Conservation (phyloP, 257 asterid species). For the Nicotiana paniculata region DNA sequence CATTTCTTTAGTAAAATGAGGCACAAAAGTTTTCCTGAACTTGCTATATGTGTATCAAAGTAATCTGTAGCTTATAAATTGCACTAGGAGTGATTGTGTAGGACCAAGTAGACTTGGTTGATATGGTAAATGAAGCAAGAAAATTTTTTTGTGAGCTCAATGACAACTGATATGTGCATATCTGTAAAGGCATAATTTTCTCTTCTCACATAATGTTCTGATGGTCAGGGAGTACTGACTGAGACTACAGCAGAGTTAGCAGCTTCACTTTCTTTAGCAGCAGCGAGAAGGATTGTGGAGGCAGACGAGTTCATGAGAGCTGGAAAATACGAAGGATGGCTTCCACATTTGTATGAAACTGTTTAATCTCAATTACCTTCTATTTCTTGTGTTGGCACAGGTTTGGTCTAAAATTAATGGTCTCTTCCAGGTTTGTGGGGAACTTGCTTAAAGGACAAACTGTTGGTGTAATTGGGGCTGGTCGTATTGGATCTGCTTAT, state of each 20-base stretch:
- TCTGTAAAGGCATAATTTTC: neutral
- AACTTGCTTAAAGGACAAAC: slow-evolving; percentile 97
- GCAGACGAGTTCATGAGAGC: slow-evolving; percentile 97
- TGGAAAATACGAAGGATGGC: slow-evolving; percentile 97
- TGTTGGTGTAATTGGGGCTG: slow-evolving; percentile 97
- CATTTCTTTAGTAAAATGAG: neutral
- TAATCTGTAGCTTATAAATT: neutral
- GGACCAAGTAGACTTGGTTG: neutral
- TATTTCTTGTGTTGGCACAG: neutral
- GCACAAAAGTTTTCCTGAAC: neutral
- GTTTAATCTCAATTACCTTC: neutral
- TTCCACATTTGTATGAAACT: slow-evolving; percentile 75
- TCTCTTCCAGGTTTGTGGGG: slow-evolving; percentile 65
- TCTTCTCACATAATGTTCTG: neutral
- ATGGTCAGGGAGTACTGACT: slow-evolving; percentile 76
- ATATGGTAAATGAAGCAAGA: neutral
- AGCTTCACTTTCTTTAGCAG: slow-evolving; percentile 85
- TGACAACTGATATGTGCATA: neutral
- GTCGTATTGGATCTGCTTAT: slow-evolving; percentile 96
- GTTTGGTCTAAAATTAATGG: neutral
- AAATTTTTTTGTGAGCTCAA: neutral
- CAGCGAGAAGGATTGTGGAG: slow-evolving; percentile 90
- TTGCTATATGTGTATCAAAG: neutral
- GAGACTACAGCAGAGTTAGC: slow-evolving; percentile 98
- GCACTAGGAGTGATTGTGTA: neutral